Conservation (phyloP, 2,329 filamentous ascomycete genomes). For the Scopulariopsis brevicaulis region DNA sequence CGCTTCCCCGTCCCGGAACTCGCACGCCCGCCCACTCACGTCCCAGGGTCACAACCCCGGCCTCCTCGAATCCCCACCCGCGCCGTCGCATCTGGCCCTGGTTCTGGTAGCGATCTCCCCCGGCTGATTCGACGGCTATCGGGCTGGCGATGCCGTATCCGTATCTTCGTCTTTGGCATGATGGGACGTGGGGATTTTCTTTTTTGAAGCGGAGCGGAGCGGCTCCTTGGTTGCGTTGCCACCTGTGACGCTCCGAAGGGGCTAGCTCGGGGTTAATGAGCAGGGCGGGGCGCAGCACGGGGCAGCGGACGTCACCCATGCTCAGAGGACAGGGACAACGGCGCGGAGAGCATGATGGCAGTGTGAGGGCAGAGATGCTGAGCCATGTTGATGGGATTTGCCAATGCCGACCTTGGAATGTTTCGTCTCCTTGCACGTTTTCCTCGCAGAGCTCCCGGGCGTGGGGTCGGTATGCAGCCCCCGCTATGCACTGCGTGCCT, state of each 20-base stretch:
- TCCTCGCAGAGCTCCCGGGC: too few relatives aligned
- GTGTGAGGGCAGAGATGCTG: too few relatives aligned
- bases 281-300: too few relatives aligned
- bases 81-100: not conserved
- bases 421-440: too few relatives aligned
- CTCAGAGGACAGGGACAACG: too few relatives aligned
- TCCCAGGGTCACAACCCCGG: not conserved
- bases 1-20: not conserved
- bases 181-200: not conserved
- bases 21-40: not conserved
- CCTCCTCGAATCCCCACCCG: not conserved
- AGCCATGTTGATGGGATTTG: too few relatives aligned
- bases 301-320: too few relatives aligned
- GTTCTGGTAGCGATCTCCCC: not conserved
- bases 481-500: not conserved
- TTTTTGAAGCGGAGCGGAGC: not conserved
- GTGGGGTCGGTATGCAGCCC: not conserved
- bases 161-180: not conserved
- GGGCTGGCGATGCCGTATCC: not conserved
- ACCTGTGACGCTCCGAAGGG: not conserved
- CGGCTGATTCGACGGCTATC: not conserved
- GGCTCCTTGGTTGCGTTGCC: not conserved
- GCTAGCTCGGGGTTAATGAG: not conserved
- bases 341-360: too few relatives aligned
- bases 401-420: too few relatives aligned